Base-by-base conservation (phyloP, 805 yeast species). In the Yamadazyma philogaea region DNA sequence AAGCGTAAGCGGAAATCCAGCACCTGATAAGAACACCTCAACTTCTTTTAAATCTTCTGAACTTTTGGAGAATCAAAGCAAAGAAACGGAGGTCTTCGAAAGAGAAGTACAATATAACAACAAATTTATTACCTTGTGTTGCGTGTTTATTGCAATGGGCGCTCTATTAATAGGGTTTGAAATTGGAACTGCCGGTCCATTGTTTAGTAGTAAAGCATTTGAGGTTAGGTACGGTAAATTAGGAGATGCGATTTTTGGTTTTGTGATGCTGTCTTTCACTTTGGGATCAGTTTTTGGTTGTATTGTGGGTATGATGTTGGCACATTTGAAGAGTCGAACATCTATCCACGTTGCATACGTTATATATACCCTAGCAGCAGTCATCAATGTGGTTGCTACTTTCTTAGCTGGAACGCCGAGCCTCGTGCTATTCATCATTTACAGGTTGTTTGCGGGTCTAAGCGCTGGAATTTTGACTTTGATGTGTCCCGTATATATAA, bases 391-490 rank as follows among this genome's bases (percentile, higher is more conserved):
- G n/a, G 2, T 44, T 2, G 18, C 34, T 6, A 36, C 40, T 17
- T 10, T 21, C 14, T 6, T 31, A 4, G 22, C 19, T 7, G 37
- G 19, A 19, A 11, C 15, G 2, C 8, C 37, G 3, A 34, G 37
- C 14, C 30, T 21, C 11, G 28, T 22, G 22, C 22, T 34, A 22
- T 31, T 41, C 18, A 16, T 36, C 4, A 12, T 21, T n/a, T 41
- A 35, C 22, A 20, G 40, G 15, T n/a, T 41, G 10, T 28, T 20
- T 18, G 34, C 5, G 17, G 39, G 27, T 27, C 39, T 44, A 45
- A 35, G 53, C 6, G 52, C 61, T 20, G 69, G 69, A 1, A 41
- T 52, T 1, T 38, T 57, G 12, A 48, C 59, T 21, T 56, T 56
- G 2, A 27, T 59, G 2, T 50, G 55, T 3, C 64, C 66, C 3